A percentile compares a stretch with the other conserved stretches of the same genome.
Conservation (phyloP, 2,329 filamentous ascomycete genomes). For the Diaporthe australafricana region DNA sequence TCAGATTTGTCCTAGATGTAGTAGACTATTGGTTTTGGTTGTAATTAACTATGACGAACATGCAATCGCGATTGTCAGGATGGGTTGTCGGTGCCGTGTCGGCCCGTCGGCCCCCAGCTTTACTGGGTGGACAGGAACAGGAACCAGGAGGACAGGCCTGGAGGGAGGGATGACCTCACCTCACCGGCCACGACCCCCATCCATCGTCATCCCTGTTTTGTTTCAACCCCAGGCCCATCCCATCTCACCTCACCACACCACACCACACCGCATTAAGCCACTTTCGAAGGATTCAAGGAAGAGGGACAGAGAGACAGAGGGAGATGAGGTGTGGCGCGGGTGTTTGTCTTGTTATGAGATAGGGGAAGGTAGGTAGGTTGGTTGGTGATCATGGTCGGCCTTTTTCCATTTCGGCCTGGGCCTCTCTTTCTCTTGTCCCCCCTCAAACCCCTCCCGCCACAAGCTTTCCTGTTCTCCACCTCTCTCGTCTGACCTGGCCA, state of each 20-base stretch:
- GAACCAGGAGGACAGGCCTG: not conserved
- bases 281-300: conserved; percentile 18
- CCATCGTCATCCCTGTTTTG: conserved; percentile 19
- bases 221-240: conserved; percentile 28
- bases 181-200: not conserved
- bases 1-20: not conserved
- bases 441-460: not conserved
- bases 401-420: not conserved
- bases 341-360: not conserved
- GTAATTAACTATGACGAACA: too few species aligned
- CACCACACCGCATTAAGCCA: conserved; percentile 1
- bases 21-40: not conserved
- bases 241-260: conserved; percentile 4
- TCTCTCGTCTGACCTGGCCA: not conserved
- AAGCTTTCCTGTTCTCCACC: not conserved
- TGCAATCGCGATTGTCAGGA: too few species aligned
- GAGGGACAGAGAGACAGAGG: not conserved
- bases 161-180: conserved; percentile 6
- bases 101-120: too few species aligned
- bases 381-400: not conserved
- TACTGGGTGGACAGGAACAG: not conserved
- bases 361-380: not conserved
- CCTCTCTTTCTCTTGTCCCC: not conserved
- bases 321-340: conserved; percentile 7
- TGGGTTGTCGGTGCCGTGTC: too few species aligned